These are phyloP conservation scores for Ramichloridium luteum DNA, from an alignment of 2,329 filamentous ascomycete species.

Conservation along the genomic window DNA sequence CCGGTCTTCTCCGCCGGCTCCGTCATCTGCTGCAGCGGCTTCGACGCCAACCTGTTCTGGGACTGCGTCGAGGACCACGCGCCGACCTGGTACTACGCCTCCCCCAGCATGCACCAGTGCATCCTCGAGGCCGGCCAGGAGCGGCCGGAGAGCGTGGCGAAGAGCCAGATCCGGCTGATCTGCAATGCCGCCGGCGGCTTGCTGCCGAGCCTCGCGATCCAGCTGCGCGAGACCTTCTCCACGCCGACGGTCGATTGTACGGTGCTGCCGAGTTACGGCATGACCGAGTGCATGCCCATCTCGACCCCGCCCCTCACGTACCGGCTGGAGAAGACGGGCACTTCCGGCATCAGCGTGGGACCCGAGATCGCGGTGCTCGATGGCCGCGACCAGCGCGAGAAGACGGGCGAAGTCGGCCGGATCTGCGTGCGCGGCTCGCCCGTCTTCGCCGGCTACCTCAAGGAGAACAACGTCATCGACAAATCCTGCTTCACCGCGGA, in stretches of 20 bases:
- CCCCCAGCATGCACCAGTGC: constrained; percentile 45
- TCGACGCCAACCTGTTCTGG: constrained; percentile 46
- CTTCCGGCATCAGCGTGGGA: constrained; percentile 41
- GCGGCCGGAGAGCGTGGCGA: constrained; percentile 30
- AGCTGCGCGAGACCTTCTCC: constrained; percentile 39
- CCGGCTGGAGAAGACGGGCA: constrained; percentile 39
- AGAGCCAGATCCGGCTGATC: constrained; percentile 39
- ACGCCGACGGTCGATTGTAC: constrained; percentile 23
- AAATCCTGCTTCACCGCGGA: constrained; percentile 35
- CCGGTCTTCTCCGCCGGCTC: constrained; percentile 43
- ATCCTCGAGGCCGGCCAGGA: constrained; percentile 37
- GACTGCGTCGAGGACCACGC: constrained; percentile 37
- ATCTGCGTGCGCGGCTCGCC: constrained; percentile 43
- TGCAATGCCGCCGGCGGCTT: constrained; percentile 46
- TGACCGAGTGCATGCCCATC: constrained; percentile 51
- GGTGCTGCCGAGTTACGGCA: constrained; percentile 46
- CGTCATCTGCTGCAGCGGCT: constrained; percentile 42
- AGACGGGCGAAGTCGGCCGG: constrained; percentile 28
- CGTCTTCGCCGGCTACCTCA: constrained; percentile 40
- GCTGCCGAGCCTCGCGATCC: constrained; percentile 38
- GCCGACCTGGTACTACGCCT: constrained; percentile 48
- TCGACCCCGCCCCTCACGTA: constrained; percentile 44
- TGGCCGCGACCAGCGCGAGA: constrained; percentile 24
- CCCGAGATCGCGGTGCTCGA: constrained; percentile 42
- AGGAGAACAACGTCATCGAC: constrained; percentile 32